Percentiles rank a stretch among this genome's conserved stretches.
These are phyloP conservation scores for Adansonia digitata DNA, from an alignment of 345 rosid genomes.

Conservation along the genomic window DNA sequence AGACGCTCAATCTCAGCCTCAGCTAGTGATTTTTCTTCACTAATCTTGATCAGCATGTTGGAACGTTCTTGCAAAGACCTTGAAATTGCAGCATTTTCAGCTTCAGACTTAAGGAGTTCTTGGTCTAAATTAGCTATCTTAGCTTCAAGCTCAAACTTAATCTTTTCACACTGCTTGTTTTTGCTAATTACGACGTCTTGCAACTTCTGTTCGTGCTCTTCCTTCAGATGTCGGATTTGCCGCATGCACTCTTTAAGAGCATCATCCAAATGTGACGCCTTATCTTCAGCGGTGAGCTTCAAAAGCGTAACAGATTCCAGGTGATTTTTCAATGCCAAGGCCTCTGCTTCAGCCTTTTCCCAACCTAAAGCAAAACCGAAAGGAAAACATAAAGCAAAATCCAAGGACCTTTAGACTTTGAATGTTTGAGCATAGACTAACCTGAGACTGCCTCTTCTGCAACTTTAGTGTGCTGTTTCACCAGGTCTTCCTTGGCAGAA, in stretches of 20 bases:
- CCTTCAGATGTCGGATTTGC: conserved; percentile 83
- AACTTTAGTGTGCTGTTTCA: conserved; percentile 95
- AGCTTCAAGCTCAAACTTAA: conserved; percentile 65
- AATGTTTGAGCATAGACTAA: conserved; percentile 18
- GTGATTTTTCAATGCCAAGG: conserved; percentile 75
- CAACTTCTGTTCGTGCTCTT: conserved; percentile 80
- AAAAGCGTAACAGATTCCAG: conserved; percentile 78
- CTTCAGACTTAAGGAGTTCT: conserved; percentile 67
- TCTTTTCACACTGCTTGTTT: conserved; percentile 69
- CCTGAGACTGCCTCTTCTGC: conserved; percentile 99
- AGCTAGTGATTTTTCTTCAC: conserved; percentile 74
- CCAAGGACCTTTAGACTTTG: background rate
- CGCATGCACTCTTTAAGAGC: conserved; percentile 97
- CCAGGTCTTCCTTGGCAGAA: conserved; percentile 68
- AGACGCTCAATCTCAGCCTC: conserved; percentile 83
- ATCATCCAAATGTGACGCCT: conserved; percentile 86
- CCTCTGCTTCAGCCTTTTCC: conserved; percentile 99
- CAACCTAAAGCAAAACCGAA: conserved; percentile 52
- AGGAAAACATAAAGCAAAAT: background rate
- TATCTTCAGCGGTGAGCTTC: conserved; percentile 82
- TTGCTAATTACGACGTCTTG: conserved; percentile 57
- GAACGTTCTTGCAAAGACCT: conserved; percentile 90
- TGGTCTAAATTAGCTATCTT: conserved; percentile 63
- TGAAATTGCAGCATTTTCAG: conserved; percentile 71
- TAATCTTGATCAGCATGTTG: conserved; percentile 66